Evolutionary conservation across 2,329 filamentous ascomycete genomes (phyloP).

Genomic region (Xylaria polymorpha): DNA sequence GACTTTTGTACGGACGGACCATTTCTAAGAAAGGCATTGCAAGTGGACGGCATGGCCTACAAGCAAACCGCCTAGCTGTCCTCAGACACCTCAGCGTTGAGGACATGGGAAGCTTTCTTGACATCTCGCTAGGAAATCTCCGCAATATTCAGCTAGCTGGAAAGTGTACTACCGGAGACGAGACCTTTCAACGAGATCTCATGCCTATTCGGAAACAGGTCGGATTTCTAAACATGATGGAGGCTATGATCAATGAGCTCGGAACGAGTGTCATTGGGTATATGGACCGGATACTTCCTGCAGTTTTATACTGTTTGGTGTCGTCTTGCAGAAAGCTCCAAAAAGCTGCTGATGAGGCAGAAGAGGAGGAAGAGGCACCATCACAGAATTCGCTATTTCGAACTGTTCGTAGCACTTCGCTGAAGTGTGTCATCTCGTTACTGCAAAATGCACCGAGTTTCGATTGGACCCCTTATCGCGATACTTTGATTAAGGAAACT

Average conservation of each 20-base stretch:
- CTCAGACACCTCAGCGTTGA: slow-evolving; percentile 79
- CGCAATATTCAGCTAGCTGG: slow-evolving; percentile 69
- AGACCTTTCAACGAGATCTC: slow-evolving; percentile 67
- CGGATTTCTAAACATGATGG: slow-evolving; percentile 91
- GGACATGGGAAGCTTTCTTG: slow-evolving; percentile 83
- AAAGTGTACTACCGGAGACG: slow-evolving; percentile 60
- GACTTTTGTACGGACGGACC: slow-evolving; percentile 88
- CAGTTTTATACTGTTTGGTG: slow-evolving; percentile 84
- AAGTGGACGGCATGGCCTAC: slow-evolving; percentile 82
- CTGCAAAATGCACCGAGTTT: slow-evolving; percentile 78
- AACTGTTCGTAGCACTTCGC: slow-evolving; percentile 74
- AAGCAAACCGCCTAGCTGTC: slow-evolving; percentile 82
- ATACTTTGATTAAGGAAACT: slow-evolving; percentile 77
- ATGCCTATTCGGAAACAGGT: slow-evolving; percentile 82
- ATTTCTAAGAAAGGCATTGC: slow-evolving; percentile 83
- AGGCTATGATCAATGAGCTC: slow-evolving; percentile 85
- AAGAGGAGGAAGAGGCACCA: slow-evolving; percentile 52
- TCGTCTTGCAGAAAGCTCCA: slow-evolving; percentile 72
- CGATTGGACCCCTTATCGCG: slow-evolving; percentile 78
- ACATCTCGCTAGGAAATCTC: slow-evolving; percentile 81
- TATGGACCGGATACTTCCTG: slow-evolving; percentile 75
- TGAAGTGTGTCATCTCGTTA: slow-evolving; percentile 84
- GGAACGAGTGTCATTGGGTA: slow-evolving; percentile 78
- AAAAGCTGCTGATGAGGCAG: slow-evolving; percentile 52
- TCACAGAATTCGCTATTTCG: slow-evolving; percentile 69